Evolutionary conservation across 2,329 filamentous ascomycete species (phyloP).

Genomic region (Neofusicoccum parvum): DNA sequence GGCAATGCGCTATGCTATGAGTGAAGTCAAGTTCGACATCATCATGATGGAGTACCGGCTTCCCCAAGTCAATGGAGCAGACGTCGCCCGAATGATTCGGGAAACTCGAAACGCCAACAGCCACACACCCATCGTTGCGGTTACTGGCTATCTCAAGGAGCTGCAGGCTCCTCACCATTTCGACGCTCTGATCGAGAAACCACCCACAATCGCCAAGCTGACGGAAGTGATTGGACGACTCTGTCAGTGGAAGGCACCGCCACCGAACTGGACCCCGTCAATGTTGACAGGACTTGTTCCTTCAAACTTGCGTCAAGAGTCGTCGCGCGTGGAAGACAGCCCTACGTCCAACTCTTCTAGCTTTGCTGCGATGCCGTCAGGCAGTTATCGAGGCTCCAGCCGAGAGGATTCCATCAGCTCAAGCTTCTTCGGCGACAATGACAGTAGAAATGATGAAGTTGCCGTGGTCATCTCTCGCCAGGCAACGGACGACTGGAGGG

Average conservation of each 20-base stretch:
- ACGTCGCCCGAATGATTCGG: conserved; percentile 95
- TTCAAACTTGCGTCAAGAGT: conserved; percentile 67
- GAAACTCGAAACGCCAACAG: conserved; percentile 95
- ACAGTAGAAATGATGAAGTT: conserved; percentile 77
- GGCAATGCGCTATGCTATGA: conserved; percentile 89
- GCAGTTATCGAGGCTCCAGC: conserved; percentile 77
- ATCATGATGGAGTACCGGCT: conserved; percentile 98
- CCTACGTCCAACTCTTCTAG: conserved; percentile 79
- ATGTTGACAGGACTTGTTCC: conserved; percentile 51
- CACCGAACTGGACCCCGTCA: conserved; percentile 56
- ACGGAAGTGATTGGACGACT: conserved; percentile 83
- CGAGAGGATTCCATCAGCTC: conserved; percentile 87
- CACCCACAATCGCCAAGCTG: conserved; percentile 88
- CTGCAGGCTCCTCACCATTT: conserved; percentile 94
- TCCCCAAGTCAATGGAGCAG: conserved; percentile 90
- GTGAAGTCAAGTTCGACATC: conserved; percentile 97
- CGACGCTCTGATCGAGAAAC: conserved; percentile 93
- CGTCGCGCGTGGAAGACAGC: conserved; percentile 70
- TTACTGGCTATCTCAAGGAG: conserved; percentile 98
- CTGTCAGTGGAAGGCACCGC: conserved; percentile 90
- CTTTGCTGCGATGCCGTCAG: conserved; percentile 69
- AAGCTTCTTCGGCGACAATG: conserved; percentile 83
- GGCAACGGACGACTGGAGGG: conserved; percentile 75
- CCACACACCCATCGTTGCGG: conserved; percentile 91
- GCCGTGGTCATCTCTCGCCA: conserved; percentile 75